These are phyloP conservation scores for Aschersonia sp. DNA, from an alignment of 2,329 filamentous ascomycete species.

Conservation along the genomic window DNA sequence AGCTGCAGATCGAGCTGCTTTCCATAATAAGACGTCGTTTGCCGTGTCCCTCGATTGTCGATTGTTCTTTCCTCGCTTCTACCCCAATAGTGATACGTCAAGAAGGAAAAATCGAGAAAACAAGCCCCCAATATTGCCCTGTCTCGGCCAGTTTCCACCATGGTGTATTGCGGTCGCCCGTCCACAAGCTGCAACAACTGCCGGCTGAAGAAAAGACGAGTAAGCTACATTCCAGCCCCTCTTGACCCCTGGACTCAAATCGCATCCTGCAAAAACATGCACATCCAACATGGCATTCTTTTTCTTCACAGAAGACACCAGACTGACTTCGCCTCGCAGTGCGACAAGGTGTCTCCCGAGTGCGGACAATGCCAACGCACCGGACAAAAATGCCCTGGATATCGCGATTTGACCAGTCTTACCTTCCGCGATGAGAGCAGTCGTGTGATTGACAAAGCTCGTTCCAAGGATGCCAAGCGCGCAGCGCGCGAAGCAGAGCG, in stretches of 20 bases:
- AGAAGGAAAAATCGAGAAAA: too few relatives aligned
- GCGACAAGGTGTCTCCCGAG: not conserved
- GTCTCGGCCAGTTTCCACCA: not conserved
- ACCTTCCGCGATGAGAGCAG: not conserved
- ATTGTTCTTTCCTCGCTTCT: not conserved
- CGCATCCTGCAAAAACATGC: too few relatives aligned
- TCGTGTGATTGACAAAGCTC: not conserved
- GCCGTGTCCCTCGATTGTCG: not conserved
- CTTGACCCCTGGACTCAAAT: too few relatives aligned
- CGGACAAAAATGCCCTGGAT: not conserved
- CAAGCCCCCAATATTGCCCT: too few relatives aligned
- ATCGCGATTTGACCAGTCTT: not conserved
- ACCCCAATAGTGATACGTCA: too few relatives aligned
- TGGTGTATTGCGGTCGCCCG: not conserved
- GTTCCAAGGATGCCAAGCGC: not conserved
- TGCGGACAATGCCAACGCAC: not conserved
- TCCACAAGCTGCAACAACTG: not conserved
- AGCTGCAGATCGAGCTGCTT: not conserved
- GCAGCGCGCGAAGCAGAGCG: not conserved
- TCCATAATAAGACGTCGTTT: not conserved
- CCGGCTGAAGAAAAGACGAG: not conserved
- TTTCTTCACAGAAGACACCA: not conserved
- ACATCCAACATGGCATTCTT: too few relatives aligned
- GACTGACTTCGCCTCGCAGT: not conserved
- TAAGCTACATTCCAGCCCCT: not conserved